Conservation (phyloP, 441 rosid species). For the Corymbia citriodora region DNA sequence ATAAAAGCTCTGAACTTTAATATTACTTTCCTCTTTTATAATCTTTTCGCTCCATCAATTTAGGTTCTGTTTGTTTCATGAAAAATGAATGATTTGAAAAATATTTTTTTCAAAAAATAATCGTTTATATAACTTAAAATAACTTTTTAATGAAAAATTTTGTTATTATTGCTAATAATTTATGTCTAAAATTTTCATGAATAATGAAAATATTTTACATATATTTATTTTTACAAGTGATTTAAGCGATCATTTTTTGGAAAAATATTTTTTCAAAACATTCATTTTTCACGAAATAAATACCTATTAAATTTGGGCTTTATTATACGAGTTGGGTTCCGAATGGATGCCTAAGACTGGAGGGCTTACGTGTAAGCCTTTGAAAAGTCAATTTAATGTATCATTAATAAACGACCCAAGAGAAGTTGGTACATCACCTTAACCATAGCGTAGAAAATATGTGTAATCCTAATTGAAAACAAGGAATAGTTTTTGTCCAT, state of each 20-base stretch:
- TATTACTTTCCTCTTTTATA: background rate
- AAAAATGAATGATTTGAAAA: no score
- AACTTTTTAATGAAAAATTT: no score
- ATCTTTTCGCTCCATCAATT: fast-evolving
- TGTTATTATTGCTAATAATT: no score
- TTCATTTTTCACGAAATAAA: no score
- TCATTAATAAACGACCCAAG: background rate
- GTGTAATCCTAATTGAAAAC: background rate
- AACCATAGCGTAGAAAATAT: background rate
- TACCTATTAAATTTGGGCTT: no score
- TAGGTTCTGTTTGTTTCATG: fast-evolving
- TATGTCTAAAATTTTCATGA: background rate
- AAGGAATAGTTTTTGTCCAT: background rate
- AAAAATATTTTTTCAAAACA: no score
- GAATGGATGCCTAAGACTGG: fast-evolving
- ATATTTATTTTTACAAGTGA: background rate
- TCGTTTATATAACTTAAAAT: no score
- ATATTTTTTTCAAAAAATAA: no score
- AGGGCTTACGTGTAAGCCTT: background rate
- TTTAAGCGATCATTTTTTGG: no score
- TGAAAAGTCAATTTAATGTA: background rate
- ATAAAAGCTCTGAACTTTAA: background rate
- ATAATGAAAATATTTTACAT: fast-evolving
- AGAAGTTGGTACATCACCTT: background rate
- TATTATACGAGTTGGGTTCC: background rate